phyloP scores from a whole-genome alignment of 306 rosid species.

The Trifolium dubium region DNA sequence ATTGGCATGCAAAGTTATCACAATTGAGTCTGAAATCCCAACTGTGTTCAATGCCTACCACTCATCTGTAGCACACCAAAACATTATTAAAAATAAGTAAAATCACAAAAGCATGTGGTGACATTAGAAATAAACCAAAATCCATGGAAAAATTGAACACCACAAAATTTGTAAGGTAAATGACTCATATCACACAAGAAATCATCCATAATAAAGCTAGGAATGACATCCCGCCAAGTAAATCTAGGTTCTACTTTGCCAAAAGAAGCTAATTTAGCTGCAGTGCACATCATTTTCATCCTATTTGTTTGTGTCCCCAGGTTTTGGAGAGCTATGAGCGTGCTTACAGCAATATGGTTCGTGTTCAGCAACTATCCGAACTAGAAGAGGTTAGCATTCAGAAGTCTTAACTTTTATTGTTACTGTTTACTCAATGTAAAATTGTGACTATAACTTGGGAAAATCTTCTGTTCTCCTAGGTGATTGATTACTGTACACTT shows the following conservation, averaged over 20 bases:
- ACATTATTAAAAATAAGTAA: neutral
- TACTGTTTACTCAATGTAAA: slow-evolving; percentile 16
- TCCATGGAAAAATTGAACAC: neutral
- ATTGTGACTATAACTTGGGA: slow-evolving; percentile 19
- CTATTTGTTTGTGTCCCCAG: slow-evolving; percentile 47
- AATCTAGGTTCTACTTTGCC: neutral
- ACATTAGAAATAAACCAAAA: neutral
- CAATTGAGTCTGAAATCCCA: neutral
- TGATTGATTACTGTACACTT: slow-evolving; percentile 92
- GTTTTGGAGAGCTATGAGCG: slow-evolving; percentile 99
- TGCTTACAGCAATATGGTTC: slow-evolving; percentile 95
- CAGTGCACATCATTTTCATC: neutral
- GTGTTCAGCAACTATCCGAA: slow-evolving; percentile 94
- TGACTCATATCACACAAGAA: neutral
- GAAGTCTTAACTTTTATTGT: slow-evolving; percentile 11
- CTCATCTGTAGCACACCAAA: neutral
- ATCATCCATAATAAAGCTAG: neutral
- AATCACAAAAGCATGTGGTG: neutral
- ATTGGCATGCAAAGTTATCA: neutral
- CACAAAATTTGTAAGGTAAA: neutral
- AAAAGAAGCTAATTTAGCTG: neutral
- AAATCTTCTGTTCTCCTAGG: slow-evolving; percentile 54
- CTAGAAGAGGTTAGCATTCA: slow-evolving; percentile 83
- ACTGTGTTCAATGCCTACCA: neutral
- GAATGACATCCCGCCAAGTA: neutral